Evolutionary conservation across 371 early-diverging fungal genomes (phyloP), one percentile per base, ranked within the genome.

Genomic region (Rhizopus arrhizus): DNA sequence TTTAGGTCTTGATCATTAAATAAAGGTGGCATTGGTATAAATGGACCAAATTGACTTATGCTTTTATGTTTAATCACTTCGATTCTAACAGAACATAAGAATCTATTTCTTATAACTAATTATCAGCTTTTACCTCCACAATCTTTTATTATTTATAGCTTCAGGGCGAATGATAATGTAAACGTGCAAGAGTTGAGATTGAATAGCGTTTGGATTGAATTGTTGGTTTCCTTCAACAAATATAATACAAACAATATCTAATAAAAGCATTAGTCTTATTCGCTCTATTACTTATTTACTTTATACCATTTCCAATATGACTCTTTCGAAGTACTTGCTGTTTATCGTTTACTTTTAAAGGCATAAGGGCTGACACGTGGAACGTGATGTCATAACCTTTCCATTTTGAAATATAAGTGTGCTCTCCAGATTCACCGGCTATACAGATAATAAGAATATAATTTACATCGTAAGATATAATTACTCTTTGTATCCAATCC

Each of bases 311-410:
- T 45, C 94, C 94, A 54, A 94, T 89, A 68, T 92, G 91, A 8
- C 89, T 76, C 62, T 94, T 94, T 22, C 91, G 79, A 56, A 90
- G 87, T 32, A 93, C 78, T 68, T 92, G 93, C 55, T 93, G 92
- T 15, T 73, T 73, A 68, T 93, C 93, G 7, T 74, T 80, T 7
- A 69, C 73, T 54, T 82, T 83, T 68, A 65, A 81, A 3, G 95
- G 95, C 52, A 95, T 79, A 15, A 91, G 52, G 3, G 93, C 85
- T 5, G 90, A 81, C 0, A 93, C 89, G 63, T 95, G 95, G 68
- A 89, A 93, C 88, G 91, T 90, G 60, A 95, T 84, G 57, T 91
- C 89, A 58, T 85, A 85, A 15, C 85, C 86, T 65, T 79, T 86
- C 83, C 92, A 91, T 70, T 84, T 86, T 2, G 91, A 89, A 53